These are phyloP conservation scores for Globomyces sp. DNA, from an alignment of 371 early-diverging fungal genomes.

Conservation along the genomic window DNA sequence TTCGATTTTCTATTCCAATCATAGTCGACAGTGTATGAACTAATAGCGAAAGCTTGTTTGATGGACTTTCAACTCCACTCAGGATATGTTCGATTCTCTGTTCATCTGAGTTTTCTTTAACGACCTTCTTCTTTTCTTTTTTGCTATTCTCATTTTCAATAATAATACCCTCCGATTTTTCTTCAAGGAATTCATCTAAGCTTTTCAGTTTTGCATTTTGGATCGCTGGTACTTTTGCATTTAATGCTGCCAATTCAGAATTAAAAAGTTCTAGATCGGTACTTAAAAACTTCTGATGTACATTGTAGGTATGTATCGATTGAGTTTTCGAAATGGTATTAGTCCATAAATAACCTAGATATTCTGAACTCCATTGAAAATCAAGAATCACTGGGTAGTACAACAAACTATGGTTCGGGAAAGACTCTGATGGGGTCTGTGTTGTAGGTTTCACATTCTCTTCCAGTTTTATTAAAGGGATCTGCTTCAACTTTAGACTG, in stretches of 20 bases:
- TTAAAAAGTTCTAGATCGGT: not conserved
- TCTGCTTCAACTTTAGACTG: too few relatives aligned
- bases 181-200: not conserved
- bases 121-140: conserved; percentile 15
- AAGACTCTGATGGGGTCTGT: too few relatives aligned
- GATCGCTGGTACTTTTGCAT: not conserved
- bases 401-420: too few relatives aligned
- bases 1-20: conserved; percentile 1
- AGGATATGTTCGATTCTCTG: conserved; percentile 25
- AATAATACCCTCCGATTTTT: not conserved
- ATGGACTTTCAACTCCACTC: conserved; percentile 30
- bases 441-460: too few relatives aligned
- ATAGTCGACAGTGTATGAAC: conserved; percentile 23
- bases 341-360: too few relatives aligned
- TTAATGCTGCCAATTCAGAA: not conserved
- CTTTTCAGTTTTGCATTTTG: not conserved
- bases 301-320: not conserved
- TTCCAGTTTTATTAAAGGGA: too few relatives aligned
- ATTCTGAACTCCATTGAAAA: too few relatives aligned
- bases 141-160: not conserved
- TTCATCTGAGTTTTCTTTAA: conserved; percentile 29
- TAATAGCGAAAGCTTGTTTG: conserved; percentile 22
- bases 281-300: not conserved
- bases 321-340: too few relatives aligned
- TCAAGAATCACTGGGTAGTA: too few relatives aligned